Evolutionary conservation across 495 filamentous ascomycete genomes (phyloP), one percentile per base, ranked within the genome.

Genomic region (Pyronema omphalodes): DNA sequence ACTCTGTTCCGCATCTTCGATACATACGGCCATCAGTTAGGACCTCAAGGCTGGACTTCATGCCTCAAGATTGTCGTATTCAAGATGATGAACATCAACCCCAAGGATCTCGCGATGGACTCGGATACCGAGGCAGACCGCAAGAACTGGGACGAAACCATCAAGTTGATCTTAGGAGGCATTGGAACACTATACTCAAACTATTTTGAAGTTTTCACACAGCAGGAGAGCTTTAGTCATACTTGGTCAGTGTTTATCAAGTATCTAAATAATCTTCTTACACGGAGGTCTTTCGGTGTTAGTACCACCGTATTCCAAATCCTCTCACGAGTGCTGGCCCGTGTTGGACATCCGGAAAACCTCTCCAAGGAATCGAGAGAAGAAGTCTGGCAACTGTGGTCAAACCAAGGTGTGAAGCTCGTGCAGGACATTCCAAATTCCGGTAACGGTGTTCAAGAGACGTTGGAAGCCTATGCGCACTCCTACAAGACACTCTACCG

Each of bases 1-100:
- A 94, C 88, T 0, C 69, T 95, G 12, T 76, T 95, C 52, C 75
- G 88, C 37, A 95, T 96, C 50, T 87, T 96, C 57, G 85, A 93
- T 67, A 87, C 84, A 3, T 87, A 88, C 55, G 88, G 84, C 29
- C 84, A 89, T 60, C 79, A 81, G 48, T 73, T 96, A 9, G 79
- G 76, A 9, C 76, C 83, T 0, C 75, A 81, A 59, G 81, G 87
- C 9, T 94, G 88, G 89, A 79, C 78, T 36, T 71, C 88, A 46
- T 94, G 86, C 64, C 74, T 94, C 47, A 80, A 82, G 53, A 76
- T 77, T 8, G 81, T 94, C 7, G 72, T 94, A 7, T 86, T 89
- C 61, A 75, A 74, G 40, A 79, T 94, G 71, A 70, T 93, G 44
- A 70, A 76, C 49, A 68, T 64, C 62, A 64, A 72, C 67, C 39